These are phyloP conservation scores for Dittrichia graveolens DNA, from an alignment of 129 eudicot species.

Conservation along the genomic window DNA sequence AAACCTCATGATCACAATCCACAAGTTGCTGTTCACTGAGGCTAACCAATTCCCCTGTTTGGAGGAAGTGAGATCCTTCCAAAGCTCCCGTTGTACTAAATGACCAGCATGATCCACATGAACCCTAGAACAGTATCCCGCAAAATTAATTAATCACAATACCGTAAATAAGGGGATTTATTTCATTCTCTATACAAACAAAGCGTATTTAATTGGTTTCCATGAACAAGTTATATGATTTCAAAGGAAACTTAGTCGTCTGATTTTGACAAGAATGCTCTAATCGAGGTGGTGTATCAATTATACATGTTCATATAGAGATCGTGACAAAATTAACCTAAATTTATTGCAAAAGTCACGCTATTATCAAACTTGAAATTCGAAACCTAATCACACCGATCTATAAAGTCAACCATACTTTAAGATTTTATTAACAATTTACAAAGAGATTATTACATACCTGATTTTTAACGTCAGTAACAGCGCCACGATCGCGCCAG, in stretches of 20 bases:
- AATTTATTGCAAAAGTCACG: neutral
- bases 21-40: constrained; percentile 98
- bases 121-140: constrained; percentile 51
- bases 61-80: constrained; percentile 85
- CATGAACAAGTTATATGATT: neutral
- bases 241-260: neutral
- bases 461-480: constrained; percentile 85
- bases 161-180: neutral
- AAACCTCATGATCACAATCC: constrained; percentile 95
- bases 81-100: constrained; percentile 92
- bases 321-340: neutral
- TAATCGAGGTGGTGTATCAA: neutral
- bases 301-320: neutral
- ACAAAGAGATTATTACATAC: constrained; percentile 30
- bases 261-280: neutral
- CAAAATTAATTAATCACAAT: neutral
- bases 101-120: constrained; percentile 98
- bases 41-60: constrained; percentile 90
- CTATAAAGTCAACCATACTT: constrained; percentile 4
- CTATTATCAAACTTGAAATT: neutral
- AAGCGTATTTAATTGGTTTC: neutral
- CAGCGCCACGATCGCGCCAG: constrained; percentile 95
- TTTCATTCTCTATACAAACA: neutral
- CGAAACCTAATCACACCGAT: neutral
- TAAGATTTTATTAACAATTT: neutral